Evolutionary conservation across 176 grass and related monocot species (phyloP).

Genomic region (Lolium perenne): DNA sequence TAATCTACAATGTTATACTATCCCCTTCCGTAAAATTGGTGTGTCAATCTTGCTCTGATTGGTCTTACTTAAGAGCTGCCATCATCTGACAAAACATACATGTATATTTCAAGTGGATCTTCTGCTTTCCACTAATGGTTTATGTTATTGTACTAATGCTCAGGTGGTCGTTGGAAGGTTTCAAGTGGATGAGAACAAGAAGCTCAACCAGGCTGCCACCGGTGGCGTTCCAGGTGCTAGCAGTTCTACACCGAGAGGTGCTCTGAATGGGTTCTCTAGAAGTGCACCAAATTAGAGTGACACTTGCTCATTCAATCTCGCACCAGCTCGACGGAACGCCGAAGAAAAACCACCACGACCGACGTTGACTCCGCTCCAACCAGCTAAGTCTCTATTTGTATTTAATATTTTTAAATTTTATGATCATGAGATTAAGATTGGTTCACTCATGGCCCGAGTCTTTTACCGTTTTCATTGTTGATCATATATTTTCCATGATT

Average conservation of each 20-base stretch:
- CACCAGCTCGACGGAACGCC: too few species aligned
- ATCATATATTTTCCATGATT: too few species aligned
- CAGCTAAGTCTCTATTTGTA: too few species aligned
- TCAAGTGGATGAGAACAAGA: slow-evolving; percentile 46
- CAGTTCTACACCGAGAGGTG: slow-evolving; percentile 37
- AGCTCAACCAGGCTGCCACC: slow-evolving; percentile 18
- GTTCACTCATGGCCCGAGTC: too few species aligned
- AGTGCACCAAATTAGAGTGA: slow-evolving; percentile 50
- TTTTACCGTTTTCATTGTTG: too few species aligned
- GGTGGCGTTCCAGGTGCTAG: neutral
- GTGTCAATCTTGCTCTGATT: neutral
- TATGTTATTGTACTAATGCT: neutral
- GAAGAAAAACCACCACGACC: too few species aligned
- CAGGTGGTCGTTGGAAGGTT: slow-evolving; percentile 72
- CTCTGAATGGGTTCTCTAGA: slow-evolving; percentile 46
- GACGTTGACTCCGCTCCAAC: too few species aligned
- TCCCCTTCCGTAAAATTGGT: neutral
- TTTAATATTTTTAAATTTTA: too few species aligned
- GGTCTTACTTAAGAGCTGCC: neutral
- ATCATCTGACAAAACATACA: neutral
- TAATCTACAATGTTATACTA: neutral
- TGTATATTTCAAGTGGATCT: neutral
- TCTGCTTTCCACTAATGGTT: neutral
- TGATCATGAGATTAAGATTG: too few species aligned
- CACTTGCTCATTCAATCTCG: slow-evolving; percentile 29